Evolutionary conservation across 2,329 filamentous ascomycete species (phyloP).

Genomic region (Talaromyces sp.): DNA sequence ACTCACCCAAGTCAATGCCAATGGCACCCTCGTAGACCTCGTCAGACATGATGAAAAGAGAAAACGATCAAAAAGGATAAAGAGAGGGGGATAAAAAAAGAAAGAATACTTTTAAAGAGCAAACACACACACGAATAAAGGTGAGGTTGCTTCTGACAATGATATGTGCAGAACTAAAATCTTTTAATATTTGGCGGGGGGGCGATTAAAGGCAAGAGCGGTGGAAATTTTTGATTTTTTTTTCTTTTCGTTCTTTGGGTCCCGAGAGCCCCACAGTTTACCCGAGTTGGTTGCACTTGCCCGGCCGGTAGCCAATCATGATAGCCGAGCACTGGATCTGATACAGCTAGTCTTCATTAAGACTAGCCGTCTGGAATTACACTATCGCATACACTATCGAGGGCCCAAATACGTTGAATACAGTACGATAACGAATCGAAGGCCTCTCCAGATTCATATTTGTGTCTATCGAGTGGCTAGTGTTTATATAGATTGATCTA

Average conservation of each 20-base stretch:
- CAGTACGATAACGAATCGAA: not conserved
- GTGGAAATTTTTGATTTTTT: slow-evolving; percentile 8
- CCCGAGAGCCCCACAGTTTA: not conserved
- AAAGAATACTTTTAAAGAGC: slow-evolving; percentile 13
- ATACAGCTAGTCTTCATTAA: not conserved
- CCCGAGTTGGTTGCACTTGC: not conserved
- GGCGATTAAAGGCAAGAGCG: slow-evolving; percentile 14
- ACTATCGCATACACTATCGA: not conserved
- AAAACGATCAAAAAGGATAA: slow-evolving; percentile 24
- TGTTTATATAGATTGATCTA: too few relatives aligned
- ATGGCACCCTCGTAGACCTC: slow-evolving; percentile 99
- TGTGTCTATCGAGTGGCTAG: too few relatives aligned
- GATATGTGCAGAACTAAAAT: slow-evolving; percentile 20
- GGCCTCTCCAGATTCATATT: too few relatives aligned
- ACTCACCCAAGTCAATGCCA: slow-evolving; percentile 98
- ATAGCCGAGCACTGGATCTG: not conserved
- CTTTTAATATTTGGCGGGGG: slow-evolving; percentile 22
- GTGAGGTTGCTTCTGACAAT: slow-evolving; percentile 10
- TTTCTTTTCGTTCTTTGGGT: slow-evolving; percentile 1
- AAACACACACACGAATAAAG: slow-evolving; percentile 3
- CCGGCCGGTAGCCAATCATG: not conserved
- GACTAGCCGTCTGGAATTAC: not conserved
- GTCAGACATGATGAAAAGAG: slow-evolving; percentile 67
- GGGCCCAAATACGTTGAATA: not conserved
- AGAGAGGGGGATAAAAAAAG: slow-evolving; percentile 16